Conservation (phyloP, 78 protist genomes). For the Dictyostelium capitatum region DNA sequence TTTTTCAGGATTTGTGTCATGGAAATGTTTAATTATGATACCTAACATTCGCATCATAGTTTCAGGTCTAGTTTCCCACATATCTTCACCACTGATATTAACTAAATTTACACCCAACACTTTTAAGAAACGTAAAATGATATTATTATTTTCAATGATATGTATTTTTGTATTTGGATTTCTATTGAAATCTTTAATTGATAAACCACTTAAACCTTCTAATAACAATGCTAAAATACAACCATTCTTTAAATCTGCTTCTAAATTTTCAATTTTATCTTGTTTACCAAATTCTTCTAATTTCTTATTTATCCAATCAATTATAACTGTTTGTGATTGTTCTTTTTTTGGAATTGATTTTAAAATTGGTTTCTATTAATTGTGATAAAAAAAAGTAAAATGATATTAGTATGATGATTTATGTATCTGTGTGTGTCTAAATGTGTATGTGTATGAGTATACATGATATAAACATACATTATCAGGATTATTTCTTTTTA, state of each 20-base stretch:
- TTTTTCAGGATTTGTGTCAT: conserved; percentile 25
- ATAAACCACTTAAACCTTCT: conserved; percentile 50
- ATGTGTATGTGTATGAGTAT: no score
- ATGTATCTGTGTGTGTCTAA: not conserved
- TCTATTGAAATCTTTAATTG: conserved; percentile 62
- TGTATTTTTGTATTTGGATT: conserved; percentile 48
- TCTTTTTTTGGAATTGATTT: conserved; percentile 47
- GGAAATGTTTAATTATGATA: conserved; percentile 68
- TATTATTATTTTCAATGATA: conserved; percentile 63
- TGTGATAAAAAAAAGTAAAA: not conserved
- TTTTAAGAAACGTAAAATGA: conserved; percentile 60
- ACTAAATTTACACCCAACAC: conserved; percentile 68
- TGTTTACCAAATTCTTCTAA: conserved; percentile 38
- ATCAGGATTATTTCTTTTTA: conserved; percentile 23
- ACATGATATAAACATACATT: not conserved
- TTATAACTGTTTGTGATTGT: conserved; percentile 42
- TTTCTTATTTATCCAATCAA: conserved; percentile 76
- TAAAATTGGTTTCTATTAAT: not conserved
- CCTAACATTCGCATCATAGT: conserved; percentile 75
- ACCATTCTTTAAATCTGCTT: conserved; percentile 71
- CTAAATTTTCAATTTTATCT: conserved; percentile 49
- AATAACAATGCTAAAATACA: conserved; percentile 39
- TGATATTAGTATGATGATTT: not conserved
- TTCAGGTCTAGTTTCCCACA: conserved; percentile 76
- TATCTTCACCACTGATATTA: conserved; percentile 67